These are phyloP conservation scores for Cryptococcus deneoformans DNA, from an alignment of 1,284 basidiomycete species.

Conservation along the genomic window DNA sequence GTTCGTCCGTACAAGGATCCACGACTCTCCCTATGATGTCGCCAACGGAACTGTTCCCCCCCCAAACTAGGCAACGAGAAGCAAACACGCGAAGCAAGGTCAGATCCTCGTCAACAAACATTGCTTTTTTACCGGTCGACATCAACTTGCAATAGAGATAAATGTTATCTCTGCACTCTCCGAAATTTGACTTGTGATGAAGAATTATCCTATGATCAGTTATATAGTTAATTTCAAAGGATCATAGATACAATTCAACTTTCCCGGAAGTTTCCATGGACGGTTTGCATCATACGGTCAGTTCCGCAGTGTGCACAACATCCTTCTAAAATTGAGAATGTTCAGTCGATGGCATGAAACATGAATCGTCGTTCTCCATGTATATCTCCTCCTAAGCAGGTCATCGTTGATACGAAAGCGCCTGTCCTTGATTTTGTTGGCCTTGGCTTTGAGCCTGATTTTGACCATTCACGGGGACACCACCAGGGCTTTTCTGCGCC, in stretches of 20 bases:
- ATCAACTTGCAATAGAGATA: neutral
- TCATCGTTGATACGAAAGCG: slow-evolving; percentile 7
- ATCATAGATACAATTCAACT: neutral
- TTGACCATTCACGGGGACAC: neutral
- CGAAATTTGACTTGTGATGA: no score
- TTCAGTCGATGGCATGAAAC: no score
- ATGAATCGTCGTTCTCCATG: no score
- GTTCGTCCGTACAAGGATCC: neutral
- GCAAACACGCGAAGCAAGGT: no score
- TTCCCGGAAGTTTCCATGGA: neutral
- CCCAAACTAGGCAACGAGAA: slow-evolving; percentile 4
- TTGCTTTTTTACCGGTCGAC: no score
- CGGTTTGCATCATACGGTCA: no score
- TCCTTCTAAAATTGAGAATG: no score
- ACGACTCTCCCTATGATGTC: slow-evolving; percentile 22
- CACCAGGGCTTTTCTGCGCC: slow-evolving; percentile 21
- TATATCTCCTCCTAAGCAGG: neutral
- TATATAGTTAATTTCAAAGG: no score
- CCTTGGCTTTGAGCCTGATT: neutral
- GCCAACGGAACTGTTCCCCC: slow-evolving; percentile 3
- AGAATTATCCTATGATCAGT: no score
- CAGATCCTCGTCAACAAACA: no score
- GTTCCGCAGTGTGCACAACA: no score
- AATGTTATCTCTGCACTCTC: no score
- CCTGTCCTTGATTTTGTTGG: neutral